A percentile compares a stretch with the other conserved stretches of the same genome.
Conservation (phyloP, 164 flowering plant species). For the Paratinospora sagittata region DNA sequence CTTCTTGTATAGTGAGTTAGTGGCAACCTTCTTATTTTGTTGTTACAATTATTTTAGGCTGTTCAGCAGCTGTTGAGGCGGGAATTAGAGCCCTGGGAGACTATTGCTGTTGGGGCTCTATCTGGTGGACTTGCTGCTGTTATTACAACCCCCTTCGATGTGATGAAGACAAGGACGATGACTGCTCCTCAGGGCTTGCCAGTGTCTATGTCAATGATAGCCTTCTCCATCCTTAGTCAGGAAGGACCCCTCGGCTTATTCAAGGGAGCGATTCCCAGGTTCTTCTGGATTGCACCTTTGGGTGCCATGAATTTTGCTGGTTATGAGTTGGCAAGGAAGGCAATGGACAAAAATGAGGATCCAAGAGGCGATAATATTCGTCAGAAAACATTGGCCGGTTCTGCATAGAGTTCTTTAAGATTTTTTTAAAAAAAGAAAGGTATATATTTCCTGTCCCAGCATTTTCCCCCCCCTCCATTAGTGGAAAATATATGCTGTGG, state of each 20-base stretch:
- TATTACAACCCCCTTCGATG: slow-evolving; percentile 91
- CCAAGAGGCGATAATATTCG: slow-evolving; percentile 24
- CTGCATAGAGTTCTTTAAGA: slow-evolving; percentile 20
- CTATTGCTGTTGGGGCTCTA: slow-evolving; percentile 79
- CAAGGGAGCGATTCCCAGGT: slow-evolving; percentile 94
- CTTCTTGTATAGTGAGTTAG: background rate
- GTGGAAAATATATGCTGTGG: background rate
- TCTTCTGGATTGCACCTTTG: slow-evolving; percentile 98
- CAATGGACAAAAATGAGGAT: slow-evolving; percentile 65
- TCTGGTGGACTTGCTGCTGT: slow-evolving; percentile 97
- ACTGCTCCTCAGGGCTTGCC: slow-evolving; percentile 78
- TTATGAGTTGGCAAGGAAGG: slow-evolving; percentile 87
- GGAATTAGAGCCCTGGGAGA: slow-evolving; percentile 95
- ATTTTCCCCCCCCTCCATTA: background rate
- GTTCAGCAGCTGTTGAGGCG: slow-evolving; percentile 60
- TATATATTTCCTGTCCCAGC: background rate
- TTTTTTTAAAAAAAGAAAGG: background rate
- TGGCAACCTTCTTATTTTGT: background rate
- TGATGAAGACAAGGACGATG: slow-evolving; percentile 97
- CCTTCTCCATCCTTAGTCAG: slow-evolving; percentile 67
- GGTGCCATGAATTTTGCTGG: slow-evolving; percentile 99
- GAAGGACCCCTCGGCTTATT: slow-evolving; percentile 93
- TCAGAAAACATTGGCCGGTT: slow-evolving; percentile 36
- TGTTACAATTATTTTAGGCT: slow-evolving; percentile 29
- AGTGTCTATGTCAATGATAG: slow-evolving; percentile 64